phyloP scores from a whole-genome alignment of 306 rosid species.

The Spatholobus suberectus region DNA sequence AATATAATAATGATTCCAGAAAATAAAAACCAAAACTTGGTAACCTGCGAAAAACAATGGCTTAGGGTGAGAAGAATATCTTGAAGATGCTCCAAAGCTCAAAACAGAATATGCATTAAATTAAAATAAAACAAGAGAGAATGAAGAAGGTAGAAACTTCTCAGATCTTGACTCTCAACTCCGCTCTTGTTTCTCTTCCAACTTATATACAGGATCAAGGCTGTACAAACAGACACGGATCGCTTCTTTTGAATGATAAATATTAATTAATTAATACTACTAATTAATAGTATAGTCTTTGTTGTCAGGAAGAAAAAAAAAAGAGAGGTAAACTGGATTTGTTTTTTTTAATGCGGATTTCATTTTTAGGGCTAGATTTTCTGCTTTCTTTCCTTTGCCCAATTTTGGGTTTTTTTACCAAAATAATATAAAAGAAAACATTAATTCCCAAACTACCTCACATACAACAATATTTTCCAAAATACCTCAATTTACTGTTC shows the following conservation, averaged over 20 bases:
- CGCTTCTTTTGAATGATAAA: not conserved
- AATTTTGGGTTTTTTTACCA: no score
- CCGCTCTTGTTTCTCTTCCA: slow-evolving; percentile 1
- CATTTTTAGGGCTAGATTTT: slow-evolving; percentile 33
- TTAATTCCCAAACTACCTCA: no score
- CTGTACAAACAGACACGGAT: not conserved
- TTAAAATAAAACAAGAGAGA: not conserved
- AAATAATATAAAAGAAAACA: no score
- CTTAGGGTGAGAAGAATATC: slow-evolving; percentile 26
- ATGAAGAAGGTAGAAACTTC: not conserved
- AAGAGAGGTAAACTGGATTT: not conserved
- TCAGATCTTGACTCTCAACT: not conserved
- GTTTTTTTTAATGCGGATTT: not conserved
- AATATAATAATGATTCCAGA: not conserved
- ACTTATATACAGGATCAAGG: not conserved
- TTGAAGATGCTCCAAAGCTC: slow-evolving; percentile 24
- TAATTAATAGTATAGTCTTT: not conserved
- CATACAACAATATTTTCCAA: no score
- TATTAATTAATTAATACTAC: not conserved
- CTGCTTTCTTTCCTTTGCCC: not conserved
- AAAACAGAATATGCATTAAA: slow-evolving; percentile 15
- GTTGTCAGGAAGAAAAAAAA: not conserved
- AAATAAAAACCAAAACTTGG: slow-evolving; percentile 19
- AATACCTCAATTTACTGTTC: no score
- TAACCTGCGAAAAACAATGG: not conserved